Conservation (phyloP, 2,329 filamentous ascomycete genomes). For the Monosporascus sp. region DNA sequence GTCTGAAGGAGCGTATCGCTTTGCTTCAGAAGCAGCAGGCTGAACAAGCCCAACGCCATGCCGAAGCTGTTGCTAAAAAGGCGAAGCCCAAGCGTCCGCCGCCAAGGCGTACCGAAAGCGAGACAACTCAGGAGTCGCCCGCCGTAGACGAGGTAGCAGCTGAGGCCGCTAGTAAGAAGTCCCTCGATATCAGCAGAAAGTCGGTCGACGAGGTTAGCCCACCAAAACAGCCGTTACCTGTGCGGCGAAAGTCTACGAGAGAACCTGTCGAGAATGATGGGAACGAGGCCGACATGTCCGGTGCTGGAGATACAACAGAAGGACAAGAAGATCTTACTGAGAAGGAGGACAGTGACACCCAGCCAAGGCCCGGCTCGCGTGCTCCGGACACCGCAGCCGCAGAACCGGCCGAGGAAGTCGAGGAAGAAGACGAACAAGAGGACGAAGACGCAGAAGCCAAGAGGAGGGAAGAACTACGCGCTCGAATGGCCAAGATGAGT, state of each 20-base stretch:
- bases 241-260: conserved; percentile 49
- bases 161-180: conserved; percentile 43
- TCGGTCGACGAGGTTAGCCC: conserved; percentile 46
- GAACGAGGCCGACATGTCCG: conserved; percentile 61
- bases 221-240: conserved; percentile 34
- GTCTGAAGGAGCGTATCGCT: conserved; percentile 91
- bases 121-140: conserved; percentile 27
- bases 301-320: conserved; percentile 58
- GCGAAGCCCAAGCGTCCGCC: conserved; percentile 78
- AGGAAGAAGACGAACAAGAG: conserved; percentile 65
- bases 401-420: conserved; percentile 41
- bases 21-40: conserved; percentile 88
- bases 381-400: conserved; percentile 32
- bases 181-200: conserved; percentile 45
- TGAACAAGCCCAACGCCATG: conserved; percentile 79
- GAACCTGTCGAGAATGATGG: conserved; percentile 47
- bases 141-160: conserved; percentile 34
- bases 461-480: conserved; percentile 80
- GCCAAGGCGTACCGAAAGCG: conserved; percentile 57
- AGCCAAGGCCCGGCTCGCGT: conserved; percentile 33
- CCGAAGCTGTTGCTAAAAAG: conserved; percentile 72
- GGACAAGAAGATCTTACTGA: conserved; percentile 58
- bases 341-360: conserved; percentile 69
- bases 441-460: conserved; percentile 83
- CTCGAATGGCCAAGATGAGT: conserved; percentile 97